A percentile compares a stretch with the other conserved stretches of the same genome.
Conservation (phyloP, 1,284 basidiomycete species). For the Pascua guehoae region DNA sequence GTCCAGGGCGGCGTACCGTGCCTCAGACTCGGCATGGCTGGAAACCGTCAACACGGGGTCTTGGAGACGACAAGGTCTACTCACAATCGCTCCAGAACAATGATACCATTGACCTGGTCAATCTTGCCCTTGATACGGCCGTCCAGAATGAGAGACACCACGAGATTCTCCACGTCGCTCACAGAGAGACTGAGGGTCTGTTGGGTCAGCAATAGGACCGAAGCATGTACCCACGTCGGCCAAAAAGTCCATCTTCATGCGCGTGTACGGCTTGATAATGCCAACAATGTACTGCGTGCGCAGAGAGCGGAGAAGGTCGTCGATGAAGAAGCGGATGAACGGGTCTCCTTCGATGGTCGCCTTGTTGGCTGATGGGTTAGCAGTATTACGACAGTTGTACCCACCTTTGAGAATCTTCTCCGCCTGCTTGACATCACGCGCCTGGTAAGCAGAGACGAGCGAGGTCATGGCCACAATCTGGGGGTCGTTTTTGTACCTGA, state of each 20-base stretch:
- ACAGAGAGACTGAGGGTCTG: conserved; percentile 89
- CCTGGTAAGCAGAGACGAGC: conserved; percentile 92
- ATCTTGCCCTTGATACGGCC: conserved; percentile 92
- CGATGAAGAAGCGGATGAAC: conserved; percentile 91
- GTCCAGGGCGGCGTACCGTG: conserved; percentile 73
- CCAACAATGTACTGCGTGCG: conserved; percentile 96
- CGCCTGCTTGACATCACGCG: conserved; percentile 89
- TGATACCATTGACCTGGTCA: conserved; percentile 87
- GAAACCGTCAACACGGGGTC: neutral
- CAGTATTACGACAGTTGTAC: neutral
- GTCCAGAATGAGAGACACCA: conserved; percentile 90
- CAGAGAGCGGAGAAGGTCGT: conserved; percentile 86
- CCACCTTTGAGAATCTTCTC: conserved; percentile 87
- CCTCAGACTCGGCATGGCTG: conserved; percentile 77
- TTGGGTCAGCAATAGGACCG: conserved; percentile 1
- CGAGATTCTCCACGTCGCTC: conserved; percentile 84
- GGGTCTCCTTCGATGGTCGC: conserved; percentile 91
- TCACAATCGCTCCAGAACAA: conserved; percentile 84
- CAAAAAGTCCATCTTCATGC: conserved; percentile 84
- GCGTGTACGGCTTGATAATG: conserved; percentile 93
- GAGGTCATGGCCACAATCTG: conserved; percentile 98
- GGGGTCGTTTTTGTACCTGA: conserved; percentile 89
- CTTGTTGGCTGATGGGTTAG: conserved; percentile 65
- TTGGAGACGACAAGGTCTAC: conserved; percentile 28
- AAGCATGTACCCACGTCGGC: conserved; percentile 63